Evolutionary conservation across 805 yeast genomes (phyloP).

Genomic region (Candida ipomoeae): DNA sequence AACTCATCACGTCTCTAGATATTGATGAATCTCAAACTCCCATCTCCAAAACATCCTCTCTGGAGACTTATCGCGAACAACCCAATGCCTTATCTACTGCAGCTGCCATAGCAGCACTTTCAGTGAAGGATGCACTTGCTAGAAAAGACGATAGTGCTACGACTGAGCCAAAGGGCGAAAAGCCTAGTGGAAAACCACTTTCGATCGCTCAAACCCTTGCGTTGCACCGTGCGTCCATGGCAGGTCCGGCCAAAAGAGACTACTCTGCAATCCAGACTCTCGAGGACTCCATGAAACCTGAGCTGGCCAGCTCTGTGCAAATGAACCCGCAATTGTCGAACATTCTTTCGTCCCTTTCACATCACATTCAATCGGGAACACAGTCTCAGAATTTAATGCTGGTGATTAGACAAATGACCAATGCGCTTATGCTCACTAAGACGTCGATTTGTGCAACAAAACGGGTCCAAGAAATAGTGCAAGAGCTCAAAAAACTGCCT

Average conservation of each 20-base stretch:
- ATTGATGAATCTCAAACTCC: constrained; percentile 20
- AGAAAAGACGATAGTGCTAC: background rate
- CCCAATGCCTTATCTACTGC: constrained; percentile 11
- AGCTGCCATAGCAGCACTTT: constrained; percentile 14
- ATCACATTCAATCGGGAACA: constrained; percentile 24
- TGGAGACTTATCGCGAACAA: constrained; percentile 1
- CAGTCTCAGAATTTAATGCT: constrained; percentile 25
- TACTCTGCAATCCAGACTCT: constrained; percentile 26
- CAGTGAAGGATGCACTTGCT: constrained; percentile 7
- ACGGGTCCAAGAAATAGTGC: constrained; percentile 11
- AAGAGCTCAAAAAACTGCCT: constrained; percentile 15
- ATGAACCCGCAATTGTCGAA: constrained; percentile 30
- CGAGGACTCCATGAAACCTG: constrained; percentile 20
- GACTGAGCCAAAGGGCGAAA: constrained; percentile 1
- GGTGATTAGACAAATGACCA: constrained; percentile 39
- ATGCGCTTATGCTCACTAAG: constrained; percentile 22
- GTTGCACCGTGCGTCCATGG: constrained; percentile 45
- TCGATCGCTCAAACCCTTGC: constrained; percentile 63
- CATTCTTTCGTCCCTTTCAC: constrained; percentile 30
- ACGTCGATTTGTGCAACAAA: constrained; percentile 10
- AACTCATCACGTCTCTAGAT: constrained; percentile 37
- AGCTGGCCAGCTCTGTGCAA: constrained; percentile 4
- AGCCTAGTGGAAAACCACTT: constrained; percentile 25
- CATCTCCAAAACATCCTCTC: background rate
- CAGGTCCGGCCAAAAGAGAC: constrained; percentile 24